A percentile compares a stretch with the other conserved stretches of the same genome.
These are phyloP conservation scores for Eucalyptus urophylla DNA, from an alignment of 345 rosid species.

Conservation along the genomic window DNA sequence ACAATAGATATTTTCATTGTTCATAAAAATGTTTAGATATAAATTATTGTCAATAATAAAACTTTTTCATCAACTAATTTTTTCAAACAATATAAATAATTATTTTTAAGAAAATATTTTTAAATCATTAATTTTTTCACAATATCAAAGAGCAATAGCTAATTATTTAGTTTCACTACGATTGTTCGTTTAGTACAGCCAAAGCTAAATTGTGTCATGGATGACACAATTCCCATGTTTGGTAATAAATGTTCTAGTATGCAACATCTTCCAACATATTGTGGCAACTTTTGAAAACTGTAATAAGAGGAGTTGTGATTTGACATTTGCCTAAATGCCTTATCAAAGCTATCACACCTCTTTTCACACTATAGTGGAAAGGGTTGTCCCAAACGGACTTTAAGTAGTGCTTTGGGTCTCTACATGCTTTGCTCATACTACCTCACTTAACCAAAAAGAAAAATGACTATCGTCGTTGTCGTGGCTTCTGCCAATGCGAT, in stretches of 20 bases:
- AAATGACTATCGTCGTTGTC: background rate
- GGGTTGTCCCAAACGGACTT: background rate
- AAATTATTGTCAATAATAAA: no score
- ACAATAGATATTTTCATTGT: accelerated
- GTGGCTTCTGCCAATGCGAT: background rate
- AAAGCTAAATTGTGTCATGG: background rate
- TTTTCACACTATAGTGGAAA: background rate
- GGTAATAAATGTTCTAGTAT: background rate
- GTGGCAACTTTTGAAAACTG: background rate
- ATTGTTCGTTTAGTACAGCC: background rate
- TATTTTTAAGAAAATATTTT: no score
- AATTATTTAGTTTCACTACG: background rate
- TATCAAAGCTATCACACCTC: background rate
- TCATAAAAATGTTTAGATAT: no score
- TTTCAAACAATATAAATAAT: no score
- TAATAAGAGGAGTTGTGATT: background rate
- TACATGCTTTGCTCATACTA: background rate
- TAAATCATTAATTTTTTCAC: no score
- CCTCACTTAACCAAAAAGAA: background rate
- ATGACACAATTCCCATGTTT: background rate
- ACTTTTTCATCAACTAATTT: no score
- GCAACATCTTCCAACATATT: background rate
- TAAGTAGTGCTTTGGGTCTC: background rate
- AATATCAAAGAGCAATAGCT: background rate
- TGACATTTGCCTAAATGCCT: background rate